These are phyloP conservation scores for Fraxinus baroniana DNA, from an alignment of 305 asterid species.

Conservation along the genomic window DNA sequence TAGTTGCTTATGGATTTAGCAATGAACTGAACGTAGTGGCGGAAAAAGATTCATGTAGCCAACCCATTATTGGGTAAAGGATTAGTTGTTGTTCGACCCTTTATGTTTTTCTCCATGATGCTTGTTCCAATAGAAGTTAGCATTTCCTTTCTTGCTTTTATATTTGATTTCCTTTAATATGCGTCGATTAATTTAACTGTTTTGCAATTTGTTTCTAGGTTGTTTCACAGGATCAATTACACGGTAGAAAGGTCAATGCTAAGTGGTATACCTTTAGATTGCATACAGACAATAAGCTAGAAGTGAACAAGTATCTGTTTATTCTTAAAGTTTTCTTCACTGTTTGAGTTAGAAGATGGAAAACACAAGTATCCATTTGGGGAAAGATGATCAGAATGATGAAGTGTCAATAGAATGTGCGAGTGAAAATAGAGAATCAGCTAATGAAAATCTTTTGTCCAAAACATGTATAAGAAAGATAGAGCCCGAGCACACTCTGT, in stretches of 20 bases:
- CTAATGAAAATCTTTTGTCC: conserved; percentile 33
- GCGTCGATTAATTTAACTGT: not conserved
- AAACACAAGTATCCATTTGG: conserved; percentile 27
- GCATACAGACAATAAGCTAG: conserved; percentile 13
- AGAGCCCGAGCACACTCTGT: conserved; percentile 33
- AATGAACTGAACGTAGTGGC: not conserved
- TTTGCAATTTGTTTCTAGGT: conserved; percentile 14
- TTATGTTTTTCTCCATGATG: not conserved
- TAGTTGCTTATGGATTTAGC: not conserved
- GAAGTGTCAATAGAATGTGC: conserved; percentile 31
- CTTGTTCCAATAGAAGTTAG: not conserved
- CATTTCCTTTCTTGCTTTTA: not conserved
- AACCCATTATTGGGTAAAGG: not conserved
- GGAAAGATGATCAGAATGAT: conserved; percentile 31
- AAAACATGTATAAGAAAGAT: conserved; percentile 24
- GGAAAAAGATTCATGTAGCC: not conserved
- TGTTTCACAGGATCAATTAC: conserved; percentile 15
- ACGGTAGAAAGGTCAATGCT: not conserved
- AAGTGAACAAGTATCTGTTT: not conserved
- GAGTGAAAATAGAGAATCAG: conserved; percentile 32
- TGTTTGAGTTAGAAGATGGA: conserved; percentile 39
- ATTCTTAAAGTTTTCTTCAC: conserved; percentile 30
- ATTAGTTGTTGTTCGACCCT: not conserved
- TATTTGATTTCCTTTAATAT: not conserved
- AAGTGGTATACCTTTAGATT: not conserved